These are phyloP conservation scores for Ophiostoma sp. DNA, from an alignment of 2,329 filamentous ascomycete species.

Conservation along the genomic window DNA sequence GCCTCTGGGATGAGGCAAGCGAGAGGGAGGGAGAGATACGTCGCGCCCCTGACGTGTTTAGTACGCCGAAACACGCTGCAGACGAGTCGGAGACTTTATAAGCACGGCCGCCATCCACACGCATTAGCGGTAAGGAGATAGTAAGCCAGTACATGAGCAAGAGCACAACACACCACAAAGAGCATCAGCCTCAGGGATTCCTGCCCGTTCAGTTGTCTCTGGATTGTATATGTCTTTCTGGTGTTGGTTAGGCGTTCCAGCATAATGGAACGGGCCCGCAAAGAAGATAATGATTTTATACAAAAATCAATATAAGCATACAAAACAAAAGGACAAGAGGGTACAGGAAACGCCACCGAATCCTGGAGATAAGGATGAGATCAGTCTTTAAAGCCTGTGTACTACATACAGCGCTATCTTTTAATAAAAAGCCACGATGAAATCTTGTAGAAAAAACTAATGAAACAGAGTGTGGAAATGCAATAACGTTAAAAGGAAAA, in stretches of 20 bases:
- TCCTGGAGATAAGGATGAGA: background rate
- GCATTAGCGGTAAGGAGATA: background rate
- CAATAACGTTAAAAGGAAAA: too few species aligned
- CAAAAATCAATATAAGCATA: background rate
- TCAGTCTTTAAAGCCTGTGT: background rate
- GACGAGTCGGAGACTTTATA: background rate
- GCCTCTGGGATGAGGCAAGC: background rate
- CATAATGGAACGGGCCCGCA: background rate
- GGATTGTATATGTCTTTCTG: background rate
- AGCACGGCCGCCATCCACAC: constrained; percentile 1
- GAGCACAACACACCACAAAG: background rate
- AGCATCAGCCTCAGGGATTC: background rate
- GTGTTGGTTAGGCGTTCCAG: background rate
- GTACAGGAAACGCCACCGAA: background rate
- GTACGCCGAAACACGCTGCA: background rate
- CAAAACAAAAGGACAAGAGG: background rate
- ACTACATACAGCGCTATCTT: background rate
- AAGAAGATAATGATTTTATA: background rate
- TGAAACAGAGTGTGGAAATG: background rate
- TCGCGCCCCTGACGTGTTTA: background rate
- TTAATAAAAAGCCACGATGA: background rate
- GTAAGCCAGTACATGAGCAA: background rate
- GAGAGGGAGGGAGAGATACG: background rate
- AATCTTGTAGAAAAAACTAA: background rate
- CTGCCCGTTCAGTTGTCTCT: too few species aligned